phyloP scores from a whole-genome alignment of 805 yeast species.

The Teunomyces tritomae region DNA sequence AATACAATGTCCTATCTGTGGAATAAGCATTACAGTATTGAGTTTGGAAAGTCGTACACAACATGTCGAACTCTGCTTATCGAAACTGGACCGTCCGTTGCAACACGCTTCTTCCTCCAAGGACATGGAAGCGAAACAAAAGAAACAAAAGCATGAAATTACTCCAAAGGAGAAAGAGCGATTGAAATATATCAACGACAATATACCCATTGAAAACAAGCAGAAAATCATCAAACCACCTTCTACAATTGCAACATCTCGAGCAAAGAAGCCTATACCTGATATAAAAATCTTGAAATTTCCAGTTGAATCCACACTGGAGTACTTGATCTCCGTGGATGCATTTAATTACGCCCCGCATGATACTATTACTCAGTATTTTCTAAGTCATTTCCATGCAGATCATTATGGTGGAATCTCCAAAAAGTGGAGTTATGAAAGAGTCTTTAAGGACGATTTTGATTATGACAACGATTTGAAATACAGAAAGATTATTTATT shows the following conservation, averaged over 20 bases:
- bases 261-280: conserved; percentile 45
- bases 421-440: conserved; percentile 62
- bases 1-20: conserved; percentile 53
- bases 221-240: conserved; percentile 9
- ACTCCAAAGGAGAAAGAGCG: conserved; percentile 18
- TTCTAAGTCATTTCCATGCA: conserved; percentile 83
- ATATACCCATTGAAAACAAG: conserved; percentile 11
- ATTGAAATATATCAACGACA: background rate
- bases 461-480: conserved; percentile 22
- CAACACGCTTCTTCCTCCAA: background rate
- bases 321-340: conserved; percentile 55
- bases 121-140: background rate
- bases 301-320: conserved; percentile 14
- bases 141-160: conserved; percentile 9
- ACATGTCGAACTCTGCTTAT: conserved; percentile 58
- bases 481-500: conserved; percentile 61
- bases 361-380: conserved; percentile 48
- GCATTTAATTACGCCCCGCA: conserved; percentile 57
- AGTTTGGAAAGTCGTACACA: conserved; percentile 42
- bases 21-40: conserved; percentile 33
- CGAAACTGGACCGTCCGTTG: background rate
- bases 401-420: conserved; percentile 91
- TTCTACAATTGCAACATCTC: conserved; percentile 14
- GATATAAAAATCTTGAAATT: conserved; percentile 52
- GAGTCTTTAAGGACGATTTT: conserved; percentile 28